Percentiles rank a stretch among this genome's conserved stretches.
phyloP scores from a whole-genome alignment of 495 filamentous ascomycete genomes.

The Gamarada debralockiae region DNA sequence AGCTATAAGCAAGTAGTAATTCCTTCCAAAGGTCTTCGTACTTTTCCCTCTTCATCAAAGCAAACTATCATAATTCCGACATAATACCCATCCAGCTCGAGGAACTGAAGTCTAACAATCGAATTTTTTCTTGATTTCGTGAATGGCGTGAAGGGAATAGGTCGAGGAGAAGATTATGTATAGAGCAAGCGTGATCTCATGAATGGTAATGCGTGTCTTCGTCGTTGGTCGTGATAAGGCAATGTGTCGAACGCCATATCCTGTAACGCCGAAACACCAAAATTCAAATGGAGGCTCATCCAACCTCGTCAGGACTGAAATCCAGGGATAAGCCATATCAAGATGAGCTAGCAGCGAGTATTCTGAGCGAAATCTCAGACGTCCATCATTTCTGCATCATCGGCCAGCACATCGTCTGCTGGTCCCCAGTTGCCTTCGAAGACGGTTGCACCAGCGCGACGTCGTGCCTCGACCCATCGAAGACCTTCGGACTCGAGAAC shows the following conservation, averaged over 20 bases:
- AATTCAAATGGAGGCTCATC: slow-evolving; percentile 21
- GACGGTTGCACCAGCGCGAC: slow-evolving; percentile 80
- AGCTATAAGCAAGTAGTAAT: not conserved
- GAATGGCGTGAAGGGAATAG: slow-evolving; percentile 20
- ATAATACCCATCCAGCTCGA: slow-evolving; percentile 11
- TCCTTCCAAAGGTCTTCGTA: not conserved
- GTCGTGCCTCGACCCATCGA: slow-evolving; percentile 69
- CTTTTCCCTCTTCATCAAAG: not conserved
- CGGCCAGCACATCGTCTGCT: slow-evolving; percentile 63
- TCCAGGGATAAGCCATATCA: slow-evolving; percentile 16
- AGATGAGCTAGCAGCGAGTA: slow-evolving; percentile 10
- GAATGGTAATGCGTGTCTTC: slow-evolving; percentile 5
- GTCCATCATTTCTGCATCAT: slow-evolving; percentile 73
- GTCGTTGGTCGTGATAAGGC: not conserved
- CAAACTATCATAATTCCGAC: slow-evolving; percentile 11
- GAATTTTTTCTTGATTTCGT: slow-evolving; percentile 19
- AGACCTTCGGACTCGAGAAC: slow-evolving; percentile 65
- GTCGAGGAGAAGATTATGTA: slow-evolving; percentile 16
- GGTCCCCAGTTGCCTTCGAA: slow-evolving; percentile 97
- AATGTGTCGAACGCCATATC: slow-evolving; percentile 16
- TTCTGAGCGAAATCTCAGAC: slow-evolving; percentile 31
- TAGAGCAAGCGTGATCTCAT: slow-evolving; percentile 3
- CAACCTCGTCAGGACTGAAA: slow-evolving; percentile 20
- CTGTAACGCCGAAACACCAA: slow-evolving; percentile 19
- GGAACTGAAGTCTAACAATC: slow-evolving; percentile 8